Conservation (phyloP, 768 basidiomycete genomes). For the Dacryopinax primogenitus region DNA sequence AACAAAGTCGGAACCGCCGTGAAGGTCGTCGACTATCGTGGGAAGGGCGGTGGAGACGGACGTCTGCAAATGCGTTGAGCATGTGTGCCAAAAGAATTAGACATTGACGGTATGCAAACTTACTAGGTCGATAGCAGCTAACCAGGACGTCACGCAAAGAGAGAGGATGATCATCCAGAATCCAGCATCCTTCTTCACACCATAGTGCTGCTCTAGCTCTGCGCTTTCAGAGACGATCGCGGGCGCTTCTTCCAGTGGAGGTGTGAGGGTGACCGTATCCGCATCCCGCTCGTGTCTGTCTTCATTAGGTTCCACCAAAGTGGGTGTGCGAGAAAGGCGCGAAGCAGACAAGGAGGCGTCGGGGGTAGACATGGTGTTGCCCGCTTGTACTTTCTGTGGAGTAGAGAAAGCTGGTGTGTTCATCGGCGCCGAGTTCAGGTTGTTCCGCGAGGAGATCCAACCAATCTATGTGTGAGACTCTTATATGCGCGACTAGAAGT, state of each 20-base stretch:
- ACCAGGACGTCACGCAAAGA: neutral
- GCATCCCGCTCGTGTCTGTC: no score
- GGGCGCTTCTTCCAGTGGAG: neutral
- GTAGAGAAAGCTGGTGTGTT: no score
- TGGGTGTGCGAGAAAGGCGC: no score
- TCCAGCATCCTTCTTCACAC: neutral
- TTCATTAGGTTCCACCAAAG: no score
- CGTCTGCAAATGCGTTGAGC: constrained; percentile 11
- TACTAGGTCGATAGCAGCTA: constrained; percentile 4
- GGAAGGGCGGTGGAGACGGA: constrained; percentile 21
- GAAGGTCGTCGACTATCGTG: constrained; percentile 21
- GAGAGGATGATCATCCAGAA: constrained; percentile 8
- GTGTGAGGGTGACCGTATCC: neutral
- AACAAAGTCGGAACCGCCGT: constrained; percentile 20
- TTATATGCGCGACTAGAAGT: no score
- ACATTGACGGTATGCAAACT: neutral
- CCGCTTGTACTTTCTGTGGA: no score
- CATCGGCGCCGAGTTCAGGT: no score
- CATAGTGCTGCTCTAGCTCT: neutral
- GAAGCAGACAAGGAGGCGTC: no score
- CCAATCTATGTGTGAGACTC: no score
- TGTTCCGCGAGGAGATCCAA: no score
- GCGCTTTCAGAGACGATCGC: neutral
- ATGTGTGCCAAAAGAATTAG: no score
- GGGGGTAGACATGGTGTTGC: no score